Evolutionary conservation across 1,284 basidiomycete species (phyloP).

Genomic region (Takashimella tepidaria): DNA sequence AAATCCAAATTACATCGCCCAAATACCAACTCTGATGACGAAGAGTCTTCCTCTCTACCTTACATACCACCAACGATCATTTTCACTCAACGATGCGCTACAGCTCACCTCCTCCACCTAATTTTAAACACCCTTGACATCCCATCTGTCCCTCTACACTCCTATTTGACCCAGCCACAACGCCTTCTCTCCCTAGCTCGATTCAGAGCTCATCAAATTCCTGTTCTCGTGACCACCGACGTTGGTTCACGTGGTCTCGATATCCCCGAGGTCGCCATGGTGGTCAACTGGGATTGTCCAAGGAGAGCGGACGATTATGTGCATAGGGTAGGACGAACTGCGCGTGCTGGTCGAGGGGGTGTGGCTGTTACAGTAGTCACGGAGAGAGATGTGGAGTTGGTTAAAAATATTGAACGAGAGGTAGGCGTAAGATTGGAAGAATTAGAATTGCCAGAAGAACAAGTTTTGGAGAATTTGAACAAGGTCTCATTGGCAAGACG

Average conservation of each 20-base stretch:
- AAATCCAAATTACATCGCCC: slow-evolving; percentile 26
- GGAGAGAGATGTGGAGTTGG: slow-evolving; percentile 81
- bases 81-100: slow-evolving; percentile 81
- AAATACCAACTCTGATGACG: slow-evolving; percentile 40
- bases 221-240: slow-evolving; percentile 89
- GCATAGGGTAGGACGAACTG: slow-evolving; percentile 70
- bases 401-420: slow-evolving; percentile 76
- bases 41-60: slow-evolving; percentile 54
- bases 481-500: slow-evolving; percentile 85
- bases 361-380: slow-evolving; percentile 91
- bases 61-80: slow-evolving; percentile 84
- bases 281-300: slow-evolving; percentile 95
- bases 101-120: slow-evolving; percentile 81
- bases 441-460: slow-evolving; percentile 69
- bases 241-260: slow-evolving; percentile 91
- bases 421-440: slow-evolving; percentile 60
- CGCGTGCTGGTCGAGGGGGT: slow-evolving; percentile 85
- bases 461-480: slow-evolving; percentile 82
- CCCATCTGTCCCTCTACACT: slow-evolving; percentile 84
- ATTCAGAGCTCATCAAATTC: slow-evolving; percentile 84
- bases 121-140: slow-evolving; percentile 74
- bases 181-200: slow-evolving; percentile 74
- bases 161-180: slow-evolving; percentile 80
- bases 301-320: slow-evolving; percentile 55
- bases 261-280: slow-evolving; percentile 90